Percentiles rank a stretch among this genome's conserved stretches.
Evolutionary conservation across 1,284 basidiomycete genomes (phyloP).

Genomic region (Apiotrichum veenhuisii): DNA sequence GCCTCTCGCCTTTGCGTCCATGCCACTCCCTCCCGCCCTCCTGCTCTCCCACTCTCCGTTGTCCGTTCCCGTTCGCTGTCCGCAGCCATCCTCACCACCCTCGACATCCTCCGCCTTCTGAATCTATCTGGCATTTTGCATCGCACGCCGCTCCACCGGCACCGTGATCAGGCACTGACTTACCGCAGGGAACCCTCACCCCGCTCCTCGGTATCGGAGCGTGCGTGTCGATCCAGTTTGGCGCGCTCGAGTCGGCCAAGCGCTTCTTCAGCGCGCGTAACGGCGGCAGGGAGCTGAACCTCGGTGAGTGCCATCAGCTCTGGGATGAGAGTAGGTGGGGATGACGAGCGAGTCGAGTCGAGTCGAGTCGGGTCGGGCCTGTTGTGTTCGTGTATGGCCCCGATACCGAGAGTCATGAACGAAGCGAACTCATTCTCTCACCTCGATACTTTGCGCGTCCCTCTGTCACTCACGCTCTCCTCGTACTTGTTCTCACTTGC

Average conservation of each 20-base stretch:
- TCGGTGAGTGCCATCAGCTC: slow-evolving; percentile 26
- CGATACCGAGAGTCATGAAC: too few relatives aligned
- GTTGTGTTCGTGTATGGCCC: too few relatives aligned
- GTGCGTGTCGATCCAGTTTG: slow-evolving; percentile 94
- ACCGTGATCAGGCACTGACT: neutral
- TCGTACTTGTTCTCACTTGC: neutral
- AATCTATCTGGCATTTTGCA: neutral
- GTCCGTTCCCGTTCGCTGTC: too few relatives aligned
- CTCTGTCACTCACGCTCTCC: neutral
- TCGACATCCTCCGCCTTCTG: neutral
- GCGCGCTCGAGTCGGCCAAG: slow-evolving; percentile 83
- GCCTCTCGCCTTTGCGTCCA: too few relatives aligned
- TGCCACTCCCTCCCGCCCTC: too few relatives aligned
- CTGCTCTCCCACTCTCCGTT: too few relatives aligned
- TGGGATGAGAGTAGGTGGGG: neutral
- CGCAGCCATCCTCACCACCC: too few relatives aligned
- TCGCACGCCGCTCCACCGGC: neutral
- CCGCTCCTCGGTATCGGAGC: slow-evolving; percentile 87
- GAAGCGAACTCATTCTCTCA: too few relatives aligned
- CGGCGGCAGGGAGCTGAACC: slow-evolving; percentile 27
- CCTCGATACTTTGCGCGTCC: too few relatives aligned
- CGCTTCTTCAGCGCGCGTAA: slow-evolving; percentile 59
- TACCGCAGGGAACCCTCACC: slow-evolving; percentile 75
- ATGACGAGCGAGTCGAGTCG: too few relatives aligned
- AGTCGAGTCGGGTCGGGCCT: too few relatives aligned